A percentile compares a stretch with the other conserved stretches of the same genome.
Conservation (phyloP, 129 eudicot species). For the Pseudognaphalium luteoalbum region DNA sequence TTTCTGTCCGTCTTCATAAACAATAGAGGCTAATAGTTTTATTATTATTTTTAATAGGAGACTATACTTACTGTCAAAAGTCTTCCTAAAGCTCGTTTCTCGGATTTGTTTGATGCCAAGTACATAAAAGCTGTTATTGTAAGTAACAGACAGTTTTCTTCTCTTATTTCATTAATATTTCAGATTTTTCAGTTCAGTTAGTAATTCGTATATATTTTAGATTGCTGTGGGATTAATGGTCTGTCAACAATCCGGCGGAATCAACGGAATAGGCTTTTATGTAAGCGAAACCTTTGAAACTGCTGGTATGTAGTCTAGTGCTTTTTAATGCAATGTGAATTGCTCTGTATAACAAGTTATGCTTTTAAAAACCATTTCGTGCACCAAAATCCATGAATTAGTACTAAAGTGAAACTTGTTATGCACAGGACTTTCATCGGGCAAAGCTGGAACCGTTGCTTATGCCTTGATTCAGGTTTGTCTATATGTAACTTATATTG, state of each 20-base stretch:
- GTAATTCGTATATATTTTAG: constrained; percentile 35
- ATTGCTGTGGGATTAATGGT: constrained; percentile 90
- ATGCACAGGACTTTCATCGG: constrained; percentile 63
- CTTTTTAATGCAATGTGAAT: not conserved
- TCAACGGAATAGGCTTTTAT: constrained; percentile 86
- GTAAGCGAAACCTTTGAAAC: constrained; percentile 69
- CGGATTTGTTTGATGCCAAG: constrained; percentile 59
- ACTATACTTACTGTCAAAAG: constrained; percentile 47
- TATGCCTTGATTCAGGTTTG: constrained; percentile 78
- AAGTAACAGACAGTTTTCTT: constrained; percentile 31
- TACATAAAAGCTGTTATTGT: constrained; percentile 70
- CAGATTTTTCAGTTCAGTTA: not conserved
- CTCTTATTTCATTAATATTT: not conserved
- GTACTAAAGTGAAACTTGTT: constrained; percentile 12
- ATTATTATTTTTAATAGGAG: constrained; percentile 38
- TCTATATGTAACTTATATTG: not conserved
- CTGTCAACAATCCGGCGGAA: constrained; percentile 84
- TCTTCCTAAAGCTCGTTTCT: constrained; percentile 53
- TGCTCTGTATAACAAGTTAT: not conserved
- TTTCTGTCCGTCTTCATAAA: not conserved
- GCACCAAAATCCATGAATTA: not conserved
- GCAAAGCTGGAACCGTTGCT: constrained; percentile 62
- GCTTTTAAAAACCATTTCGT: not conserved
- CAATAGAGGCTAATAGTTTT: not conserved
- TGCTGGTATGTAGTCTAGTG: constrained; percentile 49